Percentiles rank a stretch among this genome's conserved stretches.
phyloP scores from a whole-genome alignment of 2,329 filamentous ascomycete genomes.

The Decorospora gaudefroyi region DNA sequence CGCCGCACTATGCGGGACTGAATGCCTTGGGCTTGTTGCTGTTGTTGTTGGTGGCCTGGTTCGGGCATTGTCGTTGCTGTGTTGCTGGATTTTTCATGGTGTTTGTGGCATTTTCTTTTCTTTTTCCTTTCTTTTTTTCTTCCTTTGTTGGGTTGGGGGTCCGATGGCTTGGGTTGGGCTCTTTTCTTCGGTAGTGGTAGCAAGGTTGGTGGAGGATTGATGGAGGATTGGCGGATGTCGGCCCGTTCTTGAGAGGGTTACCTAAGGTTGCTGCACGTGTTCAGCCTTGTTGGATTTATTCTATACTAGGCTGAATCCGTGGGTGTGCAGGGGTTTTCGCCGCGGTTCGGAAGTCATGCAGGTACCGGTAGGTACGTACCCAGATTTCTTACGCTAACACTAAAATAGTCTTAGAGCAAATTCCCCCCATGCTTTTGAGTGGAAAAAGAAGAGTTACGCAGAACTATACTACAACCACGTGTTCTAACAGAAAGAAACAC shows the following conservation, averaged over 20 bases:
- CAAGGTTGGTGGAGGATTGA: conserved; percentile 20
- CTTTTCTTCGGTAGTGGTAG: conserved; percentile 34
- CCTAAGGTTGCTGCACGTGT: conserved; percentile 18
- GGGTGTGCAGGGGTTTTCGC: conserved; percentile 22
- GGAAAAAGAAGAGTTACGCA: too few relatives aligned
- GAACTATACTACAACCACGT: too few relatives aligned
- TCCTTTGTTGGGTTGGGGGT: background rate
- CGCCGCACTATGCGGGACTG: conserved; percentile 48
- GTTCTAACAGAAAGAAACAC: too few relatives aligned
- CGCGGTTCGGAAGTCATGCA: conserved; percentile 29
- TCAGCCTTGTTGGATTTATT: conserved; percentile 19
- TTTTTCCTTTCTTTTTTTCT: too few relatives aligned
- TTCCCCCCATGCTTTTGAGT: too few relatives aligned
- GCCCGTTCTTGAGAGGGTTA: too few relatives aligned
- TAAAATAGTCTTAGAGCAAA: too few relatives aligned
- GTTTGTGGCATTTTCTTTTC: too few relatives aligned
- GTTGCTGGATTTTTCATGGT: too few relatives aligned
- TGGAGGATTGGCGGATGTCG: conserved; percentile 27
- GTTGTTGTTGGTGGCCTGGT: background rate
- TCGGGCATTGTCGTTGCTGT: background rate
- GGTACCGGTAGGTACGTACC: too few relatives aligned
- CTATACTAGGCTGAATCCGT: conserved; percentile 11
- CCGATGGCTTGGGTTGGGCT: conserved; percentile 7
- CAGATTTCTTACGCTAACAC: too few relatives aligned
- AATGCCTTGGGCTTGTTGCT: conserved; percentile 44